Percentiles rank a stretch among this genome's conserved stretches.
These are phyloP conservation scores for Trichoderma aggressivum DNA, from an alignment of 2,329 filamentous ascomycete genomes.

Conservation along the genomic window DNA sequence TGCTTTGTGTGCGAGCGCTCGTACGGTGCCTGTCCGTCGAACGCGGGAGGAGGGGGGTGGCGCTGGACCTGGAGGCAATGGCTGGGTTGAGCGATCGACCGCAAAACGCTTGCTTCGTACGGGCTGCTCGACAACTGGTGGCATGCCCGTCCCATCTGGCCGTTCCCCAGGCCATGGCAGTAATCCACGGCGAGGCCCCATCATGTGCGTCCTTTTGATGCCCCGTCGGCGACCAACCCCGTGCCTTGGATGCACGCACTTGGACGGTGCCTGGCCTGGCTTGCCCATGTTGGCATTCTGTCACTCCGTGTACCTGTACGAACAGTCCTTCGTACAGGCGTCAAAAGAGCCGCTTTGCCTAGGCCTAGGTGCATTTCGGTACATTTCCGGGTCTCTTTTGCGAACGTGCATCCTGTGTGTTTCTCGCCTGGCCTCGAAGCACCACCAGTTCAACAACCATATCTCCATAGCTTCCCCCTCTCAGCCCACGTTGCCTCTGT, in stretches of 20 bases:
- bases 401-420: not conserved
- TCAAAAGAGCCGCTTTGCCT: constrained; percentile 2
- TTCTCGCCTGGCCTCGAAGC: constrained; percentile 1
- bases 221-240: not conserved
- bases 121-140: not conserved
- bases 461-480: constrained; percentile 3
- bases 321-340: not conserved
- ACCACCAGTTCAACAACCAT: not conserved
- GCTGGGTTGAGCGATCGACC: constrained; percentile 14
- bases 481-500: not conserved
- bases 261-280: not conserved
- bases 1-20: not conserved
- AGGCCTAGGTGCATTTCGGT: constrained; percentile 5
- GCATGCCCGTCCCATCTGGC: not conserved
- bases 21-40: not conserved
- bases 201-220: constrained; percentile 7
- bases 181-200: not conserved
- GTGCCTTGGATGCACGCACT: not conserved
- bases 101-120: not conserved
- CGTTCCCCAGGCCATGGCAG: constrained; percentile 12
- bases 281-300: not conserved
- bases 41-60: not conserved
- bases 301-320: constrained; percentile 5
- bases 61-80: not conserved
- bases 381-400: constrained; percentile 7